Percentiles rank a stretch among this genome's conserved stretches.
These are phyloP conservation scores for Dipodascus geniculatus DNA, from an alignment of 805 yeast species.

Conservation along the genomic window DNA sequence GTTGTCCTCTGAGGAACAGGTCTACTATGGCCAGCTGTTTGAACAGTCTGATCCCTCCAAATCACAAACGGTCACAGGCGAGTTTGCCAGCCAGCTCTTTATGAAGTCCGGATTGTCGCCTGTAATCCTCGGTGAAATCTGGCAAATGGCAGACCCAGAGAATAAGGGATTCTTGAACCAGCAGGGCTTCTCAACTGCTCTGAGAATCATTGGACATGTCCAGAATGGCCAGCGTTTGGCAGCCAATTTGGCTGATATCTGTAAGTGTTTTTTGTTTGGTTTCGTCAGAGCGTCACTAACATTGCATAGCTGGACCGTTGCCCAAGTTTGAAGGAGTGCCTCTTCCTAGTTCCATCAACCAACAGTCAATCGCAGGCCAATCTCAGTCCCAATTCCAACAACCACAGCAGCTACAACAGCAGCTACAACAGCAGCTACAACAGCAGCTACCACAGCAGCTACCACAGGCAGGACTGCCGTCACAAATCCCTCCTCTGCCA, in stretches of 20 bases:
- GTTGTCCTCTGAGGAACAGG: slow-evolving; percentile 65
- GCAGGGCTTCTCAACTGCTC: slow-evolving; percentile 70
- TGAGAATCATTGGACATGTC: slow-evolving; percentile 80
- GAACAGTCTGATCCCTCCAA: slow-evolving; percentile 66
- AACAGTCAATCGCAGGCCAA: too few relatives aligned
- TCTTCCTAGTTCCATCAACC: neutral
- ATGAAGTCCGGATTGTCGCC: slow-evolving; percentile 81
- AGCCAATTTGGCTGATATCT: slow-evolving; percentile 35
- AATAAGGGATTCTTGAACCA: slow-evolving; percentile 77
- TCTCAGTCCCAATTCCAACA: neutral
- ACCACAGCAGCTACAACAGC: neutral
- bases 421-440: neutral
- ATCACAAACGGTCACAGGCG: slow-evolving; percentile 79
- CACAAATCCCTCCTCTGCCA: slow-evolving; percentile 22
- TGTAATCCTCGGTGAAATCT: slow-evolving; percentile 72
- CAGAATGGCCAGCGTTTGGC: slow-evolving; percentile 60
- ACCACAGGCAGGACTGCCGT: neutral
- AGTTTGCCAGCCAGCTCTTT: slow-evolving; percentile 67
- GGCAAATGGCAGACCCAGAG: slow-evolving; percentile 86
- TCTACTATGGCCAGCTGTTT: slow-evolving; percentile 63
- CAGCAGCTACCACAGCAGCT: neutral
- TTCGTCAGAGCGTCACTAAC: neutral
- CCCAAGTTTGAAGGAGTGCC: neutral
- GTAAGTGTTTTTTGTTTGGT: neutral
- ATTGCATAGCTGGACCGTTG: neutral